Base-by-base conservation (phyloP, 371 early-diverging fungal species). In the Circinella umbellata region DNA sequence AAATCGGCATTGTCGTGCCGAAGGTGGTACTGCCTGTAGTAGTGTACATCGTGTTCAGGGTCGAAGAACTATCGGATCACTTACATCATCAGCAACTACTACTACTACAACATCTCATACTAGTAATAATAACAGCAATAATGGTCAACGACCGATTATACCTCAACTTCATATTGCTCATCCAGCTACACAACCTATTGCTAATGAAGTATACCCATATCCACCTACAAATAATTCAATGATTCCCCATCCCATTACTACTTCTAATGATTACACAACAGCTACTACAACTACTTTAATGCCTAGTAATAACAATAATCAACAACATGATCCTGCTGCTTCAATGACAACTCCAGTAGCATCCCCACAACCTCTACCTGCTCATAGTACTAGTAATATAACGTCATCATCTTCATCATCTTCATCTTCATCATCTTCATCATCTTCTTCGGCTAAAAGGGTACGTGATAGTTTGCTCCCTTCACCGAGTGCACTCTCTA, bases 1-100 rank as follows among this genome's bases (percentile, higher is more conserved):
- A n/a, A 90, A 89, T 76, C 77, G 92, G 13, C 92, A 92, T 68
- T 82, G 83, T 71, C 87, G 90, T 38, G 83, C 89, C 4, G 92
- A 91, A 68, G 83, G 86, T 71, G 85, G 85, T 61, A 82, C 83
- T 37, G 83, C 86, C 39, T 88, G 88, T 75, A 69, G 64, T 37
- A 67, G 68, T 47, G 64, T 63, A 10, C 62, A 61, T 18, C 59
- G 47, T 35, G 46, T 51, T 20, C 63, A 53, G 46, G 66, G 18
- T 20, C 68, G 70, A 61, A 47, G 48, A 65, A 53, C 57, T 34
- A 49, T 64, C 46, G 36, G 55, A 27, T 46, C 75, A 20, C 42
- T 39, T 39, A 69, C 64, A 34, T 20, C 67, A 34, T 18, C 67
- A 18, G 14, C 62, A 18, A 10, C 54, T 7, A 11, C 57, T 13